These are phyloP conservation scores for Cruciata laevipes DNA, from an alignment of 257 asterid genomes.

Conservation along the genomic window DNA sequence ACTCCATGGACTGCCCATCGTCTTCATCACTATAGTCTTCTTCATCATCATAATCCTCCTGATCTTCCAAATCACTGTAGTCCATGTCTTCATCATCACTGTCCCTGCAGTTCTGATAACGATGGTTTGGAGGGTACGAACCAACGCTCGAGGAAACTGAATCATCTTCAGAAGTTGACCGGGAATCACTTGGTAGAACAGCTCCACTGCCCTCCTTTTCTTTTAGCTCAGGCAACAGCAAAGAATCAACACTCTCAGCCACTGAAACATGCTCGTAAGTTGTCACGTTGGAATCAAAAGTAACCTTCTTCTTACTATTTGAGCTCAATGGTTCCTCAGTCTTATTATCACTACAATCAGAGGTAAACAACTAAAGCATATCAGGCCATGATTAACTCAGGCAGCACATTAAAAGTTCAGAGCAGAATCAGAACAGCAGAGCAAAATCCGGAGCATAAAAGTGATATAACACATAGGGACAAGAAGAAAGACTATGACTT, in stretches of 20 bases:
- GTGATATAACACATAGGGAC: conserved; percentile 1
- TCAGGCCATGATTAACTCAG: not conserved
- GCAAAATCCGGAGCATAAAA: not conserved
- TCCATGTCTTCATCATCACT: conserved; percentile 77
- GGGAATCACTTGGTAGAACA: conserved; percentile 24
- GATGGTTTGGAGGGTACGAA: conserved; percentile 73
- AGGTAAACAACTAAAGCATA: conserved; percentile 9
- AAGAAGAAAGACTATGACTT: conserved; percentile 1
- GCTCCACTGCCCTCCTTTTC: conserved; percentile 15
- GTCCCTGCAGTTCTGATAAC: conserved; percentile 84
- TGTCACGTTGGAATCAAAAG: conserved; percentile 67
- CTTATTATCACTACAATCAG: conserved; percentile 37
- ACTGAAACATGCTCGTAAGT: conserved; percentile 58
- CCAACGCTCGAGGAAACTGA: conserved; percentile 55
- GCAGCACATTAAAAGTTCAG: not conserved
- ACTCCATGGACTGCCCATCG: conserved; percentile 53
- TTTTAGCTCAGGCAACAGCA: conserved; percentile 27
- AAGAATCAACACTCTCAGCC: conserved; percentile 51
- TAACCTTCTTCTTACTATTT: conserved; percentile 63
- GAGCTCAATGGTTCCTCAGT: conserved; percentile 45
- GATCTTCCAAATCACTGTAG: conserved; percentile 60
- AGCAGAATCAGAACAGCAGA: not conserved
- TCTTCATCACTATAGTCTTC: conserved; percentile 36
- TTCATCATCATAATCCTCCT: conserved; percentile 27
- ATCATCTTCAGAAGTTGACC: conserved; percentile 41